Evolutionary conservation across 1,139 yeast species (phyloP).

Genomic region (Yamadazyma diddensiae): DNA sequence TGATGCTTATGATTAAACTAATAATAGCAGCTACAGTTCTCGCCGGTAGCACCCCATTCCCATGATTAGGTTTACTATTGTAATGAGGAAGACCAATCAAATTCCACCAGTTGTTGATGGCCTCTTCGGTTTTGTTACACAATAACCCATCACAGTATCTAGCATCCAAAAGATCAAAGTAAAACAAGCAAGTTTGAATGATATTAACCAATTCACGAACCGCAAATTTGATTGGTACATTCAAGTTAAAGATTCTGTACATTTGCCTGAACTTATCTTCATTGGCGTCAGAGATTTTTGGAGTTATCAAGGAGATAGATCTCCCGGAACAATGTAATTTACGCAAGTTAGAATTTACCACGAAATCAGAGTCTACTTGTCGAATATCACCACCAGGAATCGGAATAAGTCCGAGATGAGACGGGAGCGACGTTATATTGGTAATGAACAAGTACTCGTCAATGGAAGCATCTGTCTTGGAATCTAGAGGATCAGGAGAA

Average conservation of each 20-base stretch:
- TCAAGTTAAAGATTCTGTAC: conserved; percentile 51
- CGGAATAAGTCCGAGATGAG: conserved; percentile 67
- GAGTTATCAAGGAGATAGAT: conserved; percentile 63
- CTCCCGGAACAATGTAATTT: conserved; percentile 84
- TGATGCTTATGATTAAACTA: conserved; percentile 66
- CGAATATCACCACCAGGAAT: conserved; percentile 62
- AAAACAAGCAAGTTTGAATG: conserved; percentile 72
- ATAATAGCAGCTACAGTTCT: conserved; percentile 60
- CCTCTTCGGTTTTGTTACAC: conserved; percentile 73
- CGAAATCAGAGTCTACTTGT: conserved; percentile 53
- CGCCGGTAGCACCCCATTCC: conserved; percentile 58
- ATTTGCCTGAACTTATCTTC: conserved; percentile 81
- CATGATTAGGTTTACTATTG: conserved; percentile 41
- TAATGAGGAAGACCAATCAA: conserved; percentile 65
- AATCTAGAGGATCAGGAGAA: conserved; percentile 5
- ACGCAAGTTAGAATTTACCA: conserved; percentile 72
- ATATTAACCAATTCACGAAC: conserved; percentile 71
- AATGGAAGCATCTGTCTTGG: conserved; percentile 4
- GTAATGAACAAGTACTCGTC: conserved; percentile 66
- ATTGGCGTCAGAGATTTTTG: conserved; percentile 68
- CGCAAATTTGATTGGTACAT: conserved; percentile 60
- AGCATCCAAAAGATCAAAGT: conserved; percentile 71
- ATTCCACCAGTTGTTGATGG: conserved; percentile 81
- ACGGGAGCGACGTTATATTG: conserved; percentile 75
- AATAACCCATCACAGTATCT: conserved; percentile 77